A percentile compares a stretch with the other conserved stretches of the same genome.
phyloP scores from a whole-genome alignment of 2,329 filamentous ascomycete genomes.

The Colletotrichum kahawae region DNA sequence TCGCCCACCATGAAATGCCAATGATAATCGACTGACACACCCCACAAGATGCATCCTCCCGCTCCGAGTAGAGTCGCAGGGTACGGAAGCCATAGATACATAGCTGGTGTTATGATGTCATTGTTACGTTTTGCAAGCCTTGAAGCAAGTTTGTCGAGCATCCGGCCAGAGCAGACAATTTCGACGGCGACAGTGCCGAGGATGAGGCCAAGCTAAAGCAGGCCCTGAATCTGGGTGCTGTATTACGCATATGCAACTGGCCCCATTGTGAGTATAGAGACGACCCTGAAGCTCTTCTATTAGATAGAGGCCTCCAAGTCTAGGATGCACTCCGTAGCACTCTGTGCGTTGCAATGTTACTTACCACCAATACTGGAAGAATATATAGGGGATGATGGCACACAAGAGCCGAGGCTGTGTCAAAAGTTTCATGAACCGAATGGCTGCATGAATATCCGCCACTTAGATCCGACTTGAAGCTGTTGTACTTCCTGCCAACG shows the following conservation, averaged over 20 bases:
- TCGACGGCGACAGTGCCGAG: not conserved
- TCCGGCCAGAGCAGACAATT: not conserved
- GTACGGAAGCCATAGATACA: not conserved
- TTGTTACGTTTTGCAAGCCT: not conserved
- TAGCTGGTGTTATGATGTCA: not conserved
- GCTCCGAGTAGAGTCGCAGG: not conserved
- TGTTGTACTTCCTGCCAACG: not conserved
- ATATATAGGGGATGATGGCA: not conserved
- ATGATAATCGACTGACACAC: not conserved
- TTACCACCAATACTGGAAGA: not conserved
- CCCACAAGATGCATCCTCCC: not conserved
- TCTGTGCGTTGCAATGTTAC: not conserved
- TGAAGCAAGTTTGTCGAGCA: not conserved
- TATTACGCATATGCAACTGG: not conserved
- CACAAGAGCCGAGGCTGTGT: not conserved
- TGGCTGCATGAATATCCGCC: not conserved
- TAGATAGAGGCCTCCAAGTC: no score
- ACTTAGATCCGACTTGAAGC: not conserved
- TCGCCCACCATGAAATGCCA: not conserved
- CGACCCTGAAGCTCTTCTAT: no score
- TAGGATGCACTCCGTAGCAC: not conserved
- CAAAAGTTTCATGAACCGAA: not conserved
- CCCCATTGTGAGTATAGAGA: not conserved
- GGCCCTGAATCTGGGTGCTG: not conserved
- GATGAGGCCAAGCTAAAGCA: not conserved